Evolutionary conservation across 805 yeast genomes (phyloP).

Genomic region (Candida qinlingensis): DNA sequence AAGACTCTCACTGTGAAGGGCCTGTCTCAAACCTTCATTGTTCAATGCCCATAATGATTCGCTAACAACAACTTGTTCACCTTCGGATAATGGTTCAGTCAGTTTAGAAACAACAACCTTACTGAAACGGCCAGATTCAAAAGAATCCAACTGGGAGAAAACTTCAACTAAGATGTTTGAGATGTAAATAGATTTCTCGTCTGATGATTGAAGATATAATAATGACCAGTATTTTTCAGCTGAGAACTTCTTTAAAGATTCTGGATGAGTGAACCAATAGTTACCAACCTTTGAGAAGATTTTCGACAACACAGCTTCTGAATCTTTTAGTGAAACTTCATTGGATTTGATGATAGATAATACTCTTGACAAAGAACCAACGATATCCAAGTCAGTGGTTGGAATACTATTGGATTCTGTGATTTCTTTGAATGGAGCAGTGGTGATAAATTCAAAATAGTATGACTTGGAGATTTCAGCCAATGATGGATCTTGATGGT

Average conservation of each 20-base stretch:
- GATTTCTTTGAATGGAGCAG: slow-evolving; percentile 27
- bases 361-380: slow-evolving; percentile 39
- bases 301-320: slow-evolving; percentile 28
- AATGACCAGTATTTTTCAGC: slow-evolving; percentile 26
- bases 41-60: slow-evolving; percentile 23
- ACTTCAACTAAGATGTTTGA: slow-evolving; percentile 33
- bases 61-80: slow-evolving; percentile 22
- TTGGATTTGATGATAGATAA: slow-evolving; percentile 26
- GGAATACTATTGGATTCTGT: slow-evolving; percentile 32
- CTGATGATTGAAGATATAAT: slow-evolving; percentile 14
- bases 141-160: slow-evolving; percentile 26
- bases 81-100: slow-evolving; percentile 8
- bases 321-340: slow-evolving; percentile 15
- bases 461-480: slow-evolving; percentile 18
- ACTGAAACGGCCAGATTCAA: slow-evolving; percentile 14
- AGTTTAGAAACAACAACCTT: slow-evolving; percentile 3
- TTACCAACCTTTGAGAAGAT: slow-evolving; percentile 43
- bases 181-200: slow-evolving; percentile 26
- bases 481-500: slow-evolving; percentile 16
- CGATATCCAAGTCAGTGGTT: slow-evolving; percentile 41
- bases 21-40: slow-evolving; percentile 12
- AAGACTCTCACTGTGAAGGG: background rate
- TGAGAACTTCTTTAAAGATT: slow-evolving; percentile 14
- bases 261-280: slow-evolving; percentile 24
- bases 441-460: slow-evolving; percentile 32